Evolutionary conservation across 2,329 filamentous ascomycete species (phyloP), one percentile per base, ranked within the genome.

Genomic region (Epichloe aotearoae): DNA sequence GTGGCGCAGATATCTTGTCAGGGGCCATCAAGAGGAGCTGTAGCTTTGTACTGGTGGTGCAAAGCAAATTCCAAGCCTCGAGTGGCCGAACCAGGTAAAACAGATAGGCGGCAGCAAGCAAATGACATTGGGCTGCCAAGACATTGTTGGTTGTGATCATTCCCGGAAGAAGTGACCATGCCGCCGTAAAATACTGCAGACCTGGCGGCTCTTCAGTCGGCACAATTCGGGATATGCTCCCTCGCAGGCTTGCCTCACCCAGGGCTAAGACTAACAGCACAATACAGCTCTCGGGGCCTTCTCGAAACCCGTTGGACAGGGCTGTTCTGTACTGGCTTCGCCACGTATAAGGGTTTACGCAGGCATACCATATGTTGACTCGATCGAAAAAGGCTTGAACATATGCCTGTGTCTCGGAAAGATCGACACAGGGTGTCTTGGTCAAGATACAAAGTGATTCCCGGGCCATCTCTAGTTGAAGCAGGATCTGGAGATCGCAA

Each of bases 291-390:
- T 91, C 86, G 0, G 86, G 81, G 1, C 87, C 86, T 58, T 88
- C 83, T 38, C 83, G 77, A 57, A 91, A 90, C 1, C 84, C 82
- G 56, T 84, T 84, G 2, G 84, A 84, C 6, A 89, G 73, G 0
- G 87, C 87, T 4, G 77, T 84, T 30, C 82, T 79, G 62, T 90
- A 90, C 62, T 88, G 83, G 53, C 75, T 80, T 41, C 78, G 74
- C 86, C 87, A 93, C 1, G 82, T 86, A 64, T 86, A 86, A 1
- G 86, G 86, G 62, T 89, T 90, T 36, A 93, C 85, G 58, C 85
- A 88, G 10, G 87, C 86, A 60, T 91, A 91, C 84, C 87, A 91
- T 3, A 89, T 76, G 56, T 91, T 91, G 53, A 89, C 87, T 41
- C 83, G 76, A 52, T 85, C 82, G 60, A 91, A 93, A 64, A 88